Evolutionary conservation across 345 rosid species (phyloP), one percentile per base, ranked within the genome.

Genomic region (Odontarrhena argentea): DNA sequence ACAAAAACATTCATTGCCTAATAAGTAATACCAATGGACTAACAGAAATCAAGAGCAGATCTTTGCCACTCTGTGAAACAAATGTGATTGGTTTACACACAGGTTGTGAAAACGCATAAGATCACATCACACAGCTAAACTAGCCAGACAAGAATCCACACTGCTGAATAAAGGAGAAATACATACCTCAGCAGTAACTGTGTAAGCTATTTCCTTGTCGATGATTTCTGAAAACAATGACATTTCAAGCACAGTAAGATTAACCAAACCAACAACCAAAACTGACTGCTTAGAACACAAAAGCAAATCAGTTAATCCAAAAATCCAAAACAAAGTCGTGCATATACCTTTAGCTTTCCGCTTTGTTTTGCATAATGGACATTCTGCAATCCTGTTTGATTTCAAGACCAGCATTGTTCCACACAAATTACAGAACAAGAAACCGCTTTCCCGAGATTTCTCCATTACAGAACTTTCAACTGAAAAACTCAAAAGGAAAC

Each of bases 351-450:
- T 64, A 1, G 78, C 74, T 35, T 49, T 30, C 12, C 74, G 22
- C 1, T 9, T 10, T n/a, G 60, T 68, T 50, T 32, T 32, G 50
- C 78, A 75, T 0, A 24, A 55, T 10, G 74, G 78, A 75, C 78
- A 75, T 6, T 63, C 70, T 1, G 74, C 78, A 63, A 3, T 11
- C 58, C 36, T 63, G 1, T 11, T 2, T 55, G 78, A 56, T 48
- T 61, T 57, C 74, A 75, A 63, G 8, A 63, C 2, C 30, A 75
- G 41, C 78, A 68, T 75, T 2, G 70, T 69, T 8, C 70, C 69
- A 42, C 78, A 75, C 15, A 63, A 15, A 9, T 63, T 42, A 55
- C 78, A 75, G 70, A 75, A 75, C 60, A 75, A 61, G 55, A 75
- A 75, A 9, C 50, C 50, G 6, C 70, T 63, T 37, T 63, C 78